Percentiles rank a stretch among this genome's conserved stretches.
Evolutionary conservation across 129 eudicot species (phyloP).

Genomic region (Helianthus annuus): DNA sequence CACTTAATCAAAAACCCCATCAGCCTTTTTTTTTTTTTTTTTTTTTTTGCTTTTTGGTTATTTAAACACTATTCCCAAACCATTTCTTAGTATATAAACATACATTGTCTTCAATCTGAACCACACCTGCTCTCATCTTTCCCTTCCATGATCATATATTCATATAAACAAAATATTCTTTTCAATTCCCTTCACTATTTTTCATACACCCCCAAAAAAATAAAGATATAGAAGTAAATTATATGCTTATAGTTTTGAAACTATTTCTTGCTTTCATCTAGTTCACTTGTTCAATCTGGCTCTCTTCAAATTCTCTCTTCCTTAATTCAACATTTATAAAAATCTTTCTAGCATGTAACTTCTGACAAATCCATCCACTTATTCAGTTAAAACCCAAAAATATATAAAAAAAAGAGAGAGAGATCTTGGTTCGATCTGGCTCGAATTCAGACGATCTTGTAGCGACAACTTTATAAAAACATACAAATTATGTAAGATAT

Average conservation of each 20-base stretch:
- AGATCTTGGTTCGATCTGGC: constrained; percentile 9
- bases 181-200: neutral
- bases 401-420: neutral
- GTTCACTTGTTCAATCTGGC: constrained; percentile 34
- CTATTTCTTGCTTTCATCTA: constrained; percentile 18
- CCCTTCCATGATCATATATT: constrained; percentile 10
- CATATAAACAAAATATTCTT: neutral
- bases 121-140: constrained; percentile 6
- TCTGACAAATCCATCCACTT: constrained; percentile 1
- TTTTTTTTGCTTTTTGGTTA: constrained; percentile 5
- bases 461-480: constrained; percentile 33
- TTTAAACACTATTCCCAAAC: neutral
- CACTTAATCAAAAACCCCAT: neutral
- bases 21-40: too few relatives aligned
- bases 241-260: constrained; percentile 12
- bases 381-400: neutral
- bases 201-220: neutral
- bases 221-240: neutral
- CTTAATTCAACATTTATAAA: constrained; percentile 38
- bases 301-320: constrained; percentile 21
- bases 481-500: constrained; percentile 25
- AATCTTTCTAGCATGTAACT: constrained; percentile 31
- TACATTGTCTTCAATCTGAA: neutral
- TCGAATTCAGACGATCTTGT: constrained; percentile 20
- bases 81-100: constrained; percentile 12